Evolutionary conservation across 441 rosid genomes (phyloP).

Genomic region (Capsella rubella): DNA sequence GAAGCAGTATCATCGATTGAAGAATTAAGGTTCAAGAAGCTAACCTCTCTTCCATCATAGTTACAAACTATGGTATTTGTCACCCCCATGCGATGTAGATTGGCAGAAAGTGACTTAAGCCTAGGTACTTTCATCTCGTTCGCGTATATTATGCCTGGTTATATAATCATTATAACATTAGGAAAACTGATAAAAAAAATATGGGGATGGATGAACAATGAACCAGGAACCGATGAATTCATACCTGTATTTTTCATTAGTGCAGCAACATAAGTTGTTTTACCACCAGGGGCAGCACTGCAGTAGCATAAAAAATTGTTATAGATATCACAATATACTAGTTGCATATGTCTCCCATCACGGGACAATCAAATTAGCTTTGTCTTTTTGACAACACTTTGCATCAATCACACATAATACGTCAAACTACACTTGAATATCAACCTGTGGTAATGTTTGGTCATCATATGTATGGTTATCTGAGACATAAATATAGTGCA

Average conservation of each 20-base stretch:
- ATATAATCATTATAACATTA: constrained; percentile 32
- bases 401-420: background rate
- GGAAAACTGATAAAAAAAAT: constrained; percentile 5
- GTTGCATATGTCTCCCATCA: background rate
- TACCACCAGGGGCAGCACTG: constrained; percentile 99
- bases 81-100: constrained; percentile 98
- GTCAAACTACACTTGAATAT: constrained; percentile 1
- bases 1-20: background rate
- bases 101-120: constrained; percentile 89
- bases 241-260: constrained; percentile 95
- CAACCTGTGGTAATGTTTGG: background rate
- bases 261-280: constrained; percentile 92
- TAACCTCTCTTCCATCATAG: constrained; percentile 97
- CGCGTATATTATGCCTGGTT: constrained; percentile 85
- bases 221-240: constrained; percentile 31
- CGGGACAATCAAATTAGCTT: background rate
- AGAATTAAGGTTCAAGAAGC: constrained; percentile 38
- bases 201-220: background rate
- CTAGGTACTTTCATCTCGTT: constrained; percentile 90
- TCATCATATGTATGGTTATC: background rate
- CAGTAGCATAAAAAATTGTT: constrained; percentile 41
- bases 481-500: background rate
- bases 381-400: background rate
- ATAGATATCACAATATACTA: background rate
- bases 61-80: constrained; percentile 91